These are phyloP conservation scores for Leccinum variicolor DNA, from an alignment of 768 basidiomycete species.

Conservation along the genomic window DNA sequence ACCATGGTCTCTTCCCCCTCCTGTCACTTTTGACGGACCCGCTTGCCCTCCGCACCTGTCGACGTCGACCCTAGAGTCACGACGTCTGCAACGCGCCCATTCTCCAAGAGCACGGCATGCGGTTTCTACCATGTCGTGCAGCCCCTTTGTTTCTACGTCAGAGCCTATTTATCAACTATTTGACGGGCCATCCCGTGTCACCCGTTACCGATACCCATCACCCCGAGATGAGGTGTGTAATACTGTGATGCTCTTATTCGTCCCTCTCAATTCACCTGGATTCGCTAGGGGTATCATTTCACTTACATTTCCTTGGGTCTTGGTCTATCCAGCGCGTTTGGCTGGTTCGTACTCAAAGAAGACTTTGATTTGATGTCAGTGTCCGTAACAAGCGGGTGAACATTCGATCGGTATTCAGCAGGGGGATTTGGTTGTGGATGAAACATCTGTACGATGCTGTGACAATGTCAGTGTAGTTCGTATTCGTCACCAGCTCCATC, in stretches of 20 bases:
- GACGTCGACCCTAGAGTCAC: constrained; percentile 6
- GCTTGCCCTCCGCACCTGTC: constrained; percentile 34
- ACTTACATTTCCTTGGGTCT: constrained; percentile 11
- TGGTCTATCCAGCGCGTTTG: constrained; percentile 20
- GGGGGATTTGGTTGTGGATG: background rate
- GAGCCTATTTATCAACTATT: constrained; percentile 38
- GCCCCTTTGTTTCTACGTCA: constrained; percentile 22
- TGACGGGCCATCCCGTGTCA: constrained; percentile 44
- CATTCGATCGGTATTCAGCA: background rate
- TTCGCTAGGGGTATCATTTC: constrained; percentile 2
- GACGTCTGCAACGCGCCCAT: constrained; percentile 10
- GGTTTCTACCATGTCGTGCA: constrained; percentile 2
- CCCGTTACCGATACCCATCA: constrained; percentile 13
- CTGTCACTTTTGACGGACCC: constrained; percentile 49
- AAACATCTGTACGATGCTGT: background rate
- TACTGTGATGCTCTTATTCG: background rate
- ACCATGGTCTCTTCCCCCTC: constrained; percentile 39
- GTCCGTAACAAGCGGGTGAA: background rate
- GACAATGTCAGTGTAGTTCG: background rate
- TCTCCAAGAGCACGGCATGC: constrained; percentile 1
- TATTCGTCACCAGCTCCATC: background rate
- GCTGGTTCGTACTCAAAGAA: constrained; percentile 21
- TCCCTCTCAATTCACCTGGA: background rate
- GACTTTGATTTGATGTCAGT: background rate
- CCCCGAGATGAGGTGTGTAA: constrained; percentile 16